Percentiles rank a stretch among this genome's conserved stretches.
Evolutionary conservation across 176 grass and related monocot species (phyloP).

Genomic region (Areca catechu): DNA sequence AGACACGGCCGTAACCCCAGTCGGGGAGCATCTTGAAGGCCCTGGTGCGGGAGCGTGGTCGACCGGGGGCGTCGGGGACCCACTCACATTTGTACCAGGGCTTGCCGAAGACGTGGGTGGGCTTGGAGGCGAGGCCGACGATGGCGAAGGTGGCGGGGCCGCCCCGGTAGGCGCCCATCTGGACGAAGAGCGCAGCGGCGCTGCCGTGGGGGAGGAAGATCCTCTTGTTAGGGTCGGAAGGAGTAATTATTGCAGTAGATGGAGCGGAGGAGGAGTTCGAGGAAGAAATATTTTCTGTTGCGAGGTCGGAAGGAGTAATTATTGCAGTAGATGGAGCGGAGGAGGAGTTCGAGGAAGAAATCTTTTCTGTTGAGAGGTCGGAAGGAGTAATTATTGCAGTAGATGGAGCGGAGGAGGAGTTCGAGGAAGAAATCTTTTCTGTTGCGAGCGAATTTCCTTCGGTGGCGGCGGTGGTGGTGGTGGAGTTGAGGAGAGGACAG

Average conservation of each 20-base stretch:
- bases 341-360: not conserved
- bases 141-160: no score
- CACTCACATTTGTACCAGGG: conserved; percentile 16
- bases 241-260: not conserved
- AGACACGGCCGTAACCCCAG: conserved; percentile 92
- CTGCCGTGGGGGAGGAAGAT: no score
- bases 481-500: conserved; percentile 3
- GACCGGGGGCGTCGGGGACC: conserved; percentile 27
- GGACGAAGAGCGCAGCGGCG: no score
- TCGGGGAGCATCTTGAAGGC: conserved; percentile 90
- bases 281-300: not conserved
- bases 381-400: not conserved
- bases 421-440: not conserved
- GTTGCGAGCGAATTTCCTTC: not conserved
- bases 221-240: no score
- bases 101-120: no score
- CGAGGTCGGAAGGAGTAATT: no score
- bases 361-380: no score
- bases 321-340: not conserved
- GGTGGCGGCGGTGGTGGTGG: not conserved
- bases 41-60: conserved; percentile 48
- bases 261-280: not conserved
- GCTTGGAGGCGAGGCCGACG: no score
- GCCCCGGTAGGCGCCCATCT: no score
- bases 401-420: not conserved